These are phyloP conservation scores for Lepidopterella palustris DNA, from an alignment of 495 filamentous ascomycete species.

Conservation along the genomic window DNA sequence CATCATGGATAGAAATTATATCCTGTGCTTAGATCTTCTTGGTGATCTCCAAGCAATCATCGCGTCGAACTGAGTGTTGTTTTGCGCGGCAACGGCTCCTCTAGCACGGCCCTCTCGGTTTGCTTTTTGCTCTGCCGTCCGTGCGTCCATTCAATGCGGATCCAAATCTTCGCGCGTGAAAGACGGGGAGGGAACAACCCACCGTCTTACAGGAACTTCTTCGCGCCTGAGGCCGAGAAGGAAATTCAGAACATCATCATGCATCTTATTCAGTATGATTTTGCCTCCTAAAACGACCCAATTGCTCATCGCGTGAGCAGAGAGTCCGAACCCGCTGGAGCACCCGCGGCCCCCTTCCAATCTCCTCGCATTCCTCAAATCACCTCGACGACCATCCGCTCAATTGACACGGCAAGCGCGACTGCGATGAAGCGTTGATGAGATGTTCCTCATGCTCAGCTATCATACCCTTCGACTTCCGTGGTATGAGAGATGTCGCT, in stretches of 20 bases:
- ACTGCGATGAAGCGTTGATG: slow-evolving; percentile 26
- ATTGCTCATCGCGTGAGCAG: not conserved
- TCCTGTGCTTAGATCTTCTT: too few relatives aligned
- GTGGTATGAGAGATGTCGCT: slow-evolving; percentile 30
- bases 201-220: not conserved
- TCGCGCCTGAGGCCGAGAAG: not conserved
- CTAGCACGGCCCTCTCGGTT: not conserved
- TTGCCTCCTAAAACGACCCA: not conserved
- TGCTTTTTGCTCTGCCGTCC: not conserved
- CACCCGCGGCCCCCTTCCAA: not conserved
- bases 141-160: not conserved
- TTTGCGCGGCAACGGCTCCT: too few relatives aligned
- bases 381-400: slow-evolving; percentile 13
- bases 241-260: not conserved
- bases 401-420: slow-evolving; percentile 16
- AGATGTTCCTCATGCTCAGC: slow-evolving; percentile 20
- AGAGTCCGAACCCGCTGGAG: too few relatives aligned
- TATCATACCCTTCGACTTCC: slow-evolving; percentile 23
- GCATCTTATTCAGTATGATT: not conserved
- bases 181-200: not conserved
- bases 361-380: slow-evolving; percentile 17
- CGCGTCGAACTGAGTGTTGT: too few relatives aligned
- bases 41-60: too few relatives aligned
- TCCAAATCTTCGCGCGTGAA: not conserved
- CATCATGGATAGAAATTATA: too few relatives aligned